phyloP scores from a whole-genome alignment of 2,329 filamentous ascomycete genomes.

The Sordariomycetes sp. region DNA sequence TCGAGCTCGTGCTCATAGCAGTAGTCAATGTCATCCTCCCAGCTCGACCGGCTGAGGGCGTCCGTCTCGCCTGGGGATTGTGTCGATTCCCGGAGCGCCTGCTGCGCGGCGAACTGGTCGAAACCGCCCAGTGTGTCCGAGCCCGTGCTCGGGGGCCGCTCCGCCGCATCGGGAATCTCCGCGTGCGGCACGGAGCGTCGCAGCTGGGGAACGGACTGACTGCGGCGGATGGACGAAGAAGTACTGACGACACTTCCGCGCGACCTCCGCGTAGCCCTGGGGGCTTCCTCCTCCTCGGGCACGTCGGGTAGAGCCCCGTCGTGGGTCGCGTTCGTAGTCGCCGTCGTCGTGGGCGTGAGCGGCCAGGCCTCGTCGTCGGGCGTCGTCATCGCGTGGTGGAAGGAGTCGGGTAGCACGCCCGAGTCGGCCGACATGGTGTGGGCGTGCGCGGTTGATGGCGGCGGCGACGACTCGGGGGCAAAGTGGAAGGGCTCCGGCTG shows the following conservation, averaged over 20 bases:
- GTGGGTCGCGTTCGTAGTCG: constrained; percentile 12
- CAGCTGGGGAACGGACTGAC: constrained; percentile 40
- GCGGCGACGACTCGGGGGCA: constrained; percentile 7
- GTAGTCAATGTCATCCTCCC: constrained; percentile 60
- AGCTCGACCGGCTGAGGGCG: constrained; percentile 29
- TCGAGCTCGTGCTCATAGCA: constrained; percentile 58
- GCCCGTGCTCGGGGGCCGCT: constrained; percentile 28
- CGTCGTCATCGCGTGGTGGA: constrained; percentile 26
- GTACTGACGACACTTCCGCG: constrained; percentile 32
- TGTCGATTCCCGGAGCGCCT: constrained; percentile 7
- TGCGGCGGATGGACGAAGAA: constrained; percentile 36
- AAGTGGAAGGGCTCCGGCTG: constrained; percentile 25
- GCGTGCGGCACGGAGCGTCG: constrained; percentile 23
- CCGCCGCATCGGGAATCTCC: constrained; percentile 3
- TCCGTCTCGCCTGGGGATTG: constrained; percentile 14
- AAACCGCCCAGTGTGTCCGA: constrained; percentile 38
- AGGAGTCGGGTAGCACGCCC: constrained; percentile 10
- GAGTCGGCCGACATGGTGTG: neutral
- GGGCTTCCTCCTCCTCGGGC: constrained; percentile 48
- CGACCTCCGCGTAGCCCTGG: constrained; percentile 20
- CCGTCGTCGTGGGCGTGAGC: constrained; percentile 18
- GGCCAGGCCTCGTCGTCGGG: constrained; percentile 29
- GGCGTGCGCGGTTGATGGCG: constrained; percentile 5
- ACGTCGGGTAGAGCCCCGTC: constrained; percentile 41
- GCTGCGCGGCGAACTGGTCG: constrained; percentile 18